phyloP scores from a whole-genome alignment of 371 early-diverging fungal genomes.

The Actinomortierella ambigua region DNA sequence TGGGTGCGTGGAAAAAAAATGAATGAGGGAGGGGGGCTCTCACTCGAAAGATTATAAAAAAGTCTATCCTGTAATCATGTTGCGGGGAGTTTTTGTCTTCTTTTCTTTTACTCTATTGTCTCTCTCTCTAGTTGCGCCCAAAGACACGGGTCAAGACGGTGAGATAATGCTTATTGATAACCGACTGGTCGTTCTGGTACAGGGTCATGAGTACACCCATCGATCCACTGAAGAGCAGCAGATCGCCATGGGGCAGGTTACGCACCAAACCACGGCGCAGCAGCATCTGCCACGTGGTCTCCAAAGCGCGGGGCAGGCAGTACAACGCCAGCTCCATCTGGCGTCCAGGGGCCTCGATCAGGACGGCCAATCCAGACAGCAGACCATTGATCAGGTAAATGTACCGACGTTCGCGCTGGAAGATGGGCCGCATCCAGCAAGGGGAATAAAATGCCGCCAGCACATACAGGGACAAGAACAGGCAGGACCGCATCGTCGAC shows the following conservation, averaged over 20 bases:
- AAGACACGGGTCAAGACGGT: conserved; percentile 83
- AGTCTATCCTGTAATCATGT: no score
- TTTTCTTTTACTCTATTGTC: no score
- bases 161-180: conserved; percentile 74
- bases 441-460: conserved; percentile 64
- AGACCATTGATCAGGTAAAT: conserved; percentile 70
- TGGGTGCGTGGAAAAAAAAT: no score
- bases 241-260: conserved; percentile 59
- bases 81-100: no score
- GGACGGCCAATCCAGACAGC: conserved; percentile 67
- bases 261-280: conserved; percentile 47
- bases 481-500: conserved; percentile 68
- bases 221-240: conserved; percentile 69
- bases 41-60: no score
- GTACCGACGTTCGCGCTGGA: conserved; percentile 58
- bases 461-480: conserved; percentile 78
- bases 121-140: conserved; percentile 69
- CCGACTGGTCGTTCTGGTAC: conserved; percentile 79
- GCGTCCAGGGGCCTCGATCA: conserved; percentile 79
- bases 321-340: conserved; percentile 84
- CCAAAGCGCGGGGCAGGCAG: conserved; percentile 80
- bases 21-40: no score
- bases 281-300: conserved; percentile 68
- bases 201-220: conserved; percentile 85
- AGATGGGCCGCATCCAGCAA: conserved; percentile 66